Conservation (phyloP, 2,329 filamentous ascomycete species). For the Beauveria asiatica region DNA sequence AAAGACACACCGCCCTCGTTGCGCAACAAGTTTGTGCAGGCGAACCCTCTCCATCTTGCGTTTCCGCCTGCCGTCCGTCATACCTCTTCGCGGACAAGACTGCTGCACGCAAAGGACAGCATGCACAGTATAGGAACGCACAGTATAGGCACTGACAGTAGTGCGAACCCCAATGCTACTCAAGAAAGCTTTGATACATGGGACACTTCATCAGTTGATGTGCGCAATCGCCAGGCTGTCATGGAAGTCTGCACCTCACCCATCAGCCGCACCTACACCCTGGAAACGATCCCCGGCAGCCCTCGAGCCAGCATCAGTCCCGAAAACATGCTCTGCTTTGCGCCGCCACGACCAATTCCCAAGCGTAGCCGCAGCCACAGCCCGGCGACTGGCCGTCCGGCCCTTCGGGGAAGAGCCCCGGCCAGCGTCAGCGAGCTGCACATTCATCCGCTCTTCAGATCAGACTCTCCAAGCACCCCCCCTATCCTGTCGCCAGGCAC, state of each 20-base stretch:
- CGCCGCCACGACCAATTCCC: constrained; percentile 38
- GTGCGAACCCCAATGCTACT: constrained; percentile 25
- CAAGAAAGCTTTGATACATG: constrained; percentile 67
- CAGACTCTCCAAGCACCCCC: constrained; percentile 60
- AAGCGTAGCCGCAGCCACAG: constrained; percentile 45
- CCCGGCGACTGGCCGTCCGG: constrained; percentile 21
- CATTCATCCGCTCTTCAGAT: constrained; percentile 71
- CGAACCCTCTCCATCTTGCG: constrained; percentile 26
- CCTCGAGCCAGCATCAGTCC: constrained; percentile 58
- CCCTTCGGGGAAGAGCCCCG: constrained; percentile 18
- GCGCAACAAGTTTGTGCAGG: constrained; percentile 18
- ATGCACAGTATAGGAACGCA: constrained; percentile 31
- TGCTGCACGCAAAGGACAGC: constrained; percentile 37
- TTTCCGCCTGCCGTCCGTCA: constrained; percentile 42
- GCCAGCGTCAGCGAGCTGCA: constrained; percentile 50
- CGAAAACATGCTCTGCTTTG: constrained; percentile 48
- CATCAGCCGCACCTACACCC: constrained; percentile 39
- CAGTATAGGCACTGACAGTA: constrained; percentile 40
- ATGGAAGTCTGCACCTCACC: constrained; percentile 36
- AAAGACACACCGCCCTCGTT: constrained; percentile 37
- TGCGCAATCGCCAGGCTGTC: constrained; percentile 51
- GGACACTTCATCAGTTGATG: constrained; percentile 62
- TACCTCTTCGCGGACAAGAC: constrained; percentile 46
- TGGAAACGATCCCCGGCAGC: constrained; percentile 65
- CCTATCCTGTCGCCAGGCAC: constrained; percentile 61